These are phyloP conservation scores for Zostera marina DNA, from an alignment of 116 monocot genomes.

Conservation along the genomic window DNA sequence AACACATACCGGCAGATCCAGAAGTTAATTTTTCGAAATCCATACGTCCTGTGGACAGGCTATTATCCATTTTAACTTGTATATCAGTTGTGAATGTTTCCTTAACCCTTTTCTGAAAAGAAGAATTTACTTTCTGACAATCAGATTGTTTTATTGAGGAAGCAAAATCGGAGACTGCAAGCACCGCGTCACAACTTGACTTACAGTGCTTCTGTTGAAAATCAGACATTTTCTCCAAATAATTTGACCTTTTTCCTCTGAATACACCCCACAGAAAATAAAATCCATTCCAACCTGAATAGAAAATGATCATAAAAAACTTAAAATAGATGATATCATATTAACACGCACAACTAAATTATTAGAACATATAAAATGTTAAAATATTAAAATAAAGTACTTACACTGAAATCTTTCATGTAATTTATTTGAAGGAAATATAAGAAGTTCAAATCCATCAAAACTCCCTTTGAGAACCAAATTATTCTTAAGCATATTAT, in stretches of 20 bases:
- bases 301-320: conserved; percentile 1
- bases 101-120: conserved; percentile 1
- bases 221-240: conserved; percentile 8
- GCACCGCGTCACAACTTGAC: neutral
- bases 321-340: neutral
- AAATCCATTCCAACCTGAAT: conserved; percentile 83
- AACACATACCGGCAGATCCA: neutral
- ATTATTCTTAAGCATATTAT: conserved; percentile 52
- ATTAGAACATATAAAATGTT: neutral
- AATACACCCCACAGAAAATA: conserved; percentile 89
- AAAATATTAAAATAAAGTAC: conserved; percentile 5
- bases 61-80: neutral
- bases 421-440: conserved; percentile 70
- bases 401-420: conserved; percentile 63
- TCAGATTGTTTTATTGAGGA: conserved; percentile 4
- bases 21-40: neutral
- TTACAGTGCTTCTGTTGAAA: conserved; percentile 7
- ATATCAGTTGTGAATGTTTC: conserved; percentile 9
- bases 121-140: conserved; percentile 8
- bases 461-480: conserved; percentile 71
- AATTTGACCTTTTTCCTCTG: conserved; percentile 21
- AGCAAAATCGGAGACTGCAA: neutral
- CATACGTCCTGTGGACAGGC: neutral
- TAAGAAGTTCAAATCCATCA: conserved; percentile 59
- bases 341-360: neutral